Conservation (phyloP, 768 basidiomycete genomes). For the Boletus coccyginus region DNA sequence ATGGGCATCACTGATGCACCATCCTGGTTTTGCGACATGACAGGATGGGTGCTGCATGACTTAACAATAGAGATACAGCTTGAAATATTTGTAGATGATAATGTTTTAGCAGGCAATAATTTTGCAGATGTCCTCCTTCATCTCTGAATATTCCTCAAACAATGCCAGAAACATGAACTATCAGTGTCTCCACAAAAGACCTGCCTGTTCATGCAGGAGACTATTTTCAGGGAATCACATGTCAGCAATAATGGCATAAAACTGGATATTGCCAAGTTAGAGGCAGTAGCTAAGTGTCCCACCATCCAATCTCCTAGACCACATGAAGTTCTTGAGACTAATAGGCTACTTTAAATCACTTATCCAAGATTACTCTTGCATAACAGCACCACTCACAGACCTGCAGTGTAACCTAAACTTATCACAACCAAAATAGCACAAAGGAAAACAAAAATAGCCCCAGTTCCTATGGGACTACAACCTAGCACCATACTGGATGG, state of each 20-base stretch:
- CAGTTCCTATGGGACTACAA: background rate
- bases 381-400: background rate
- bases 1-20: too few relatives aligned
- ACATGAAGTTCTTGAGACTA: too few relatives aligned
- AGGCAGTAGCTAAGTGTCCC: conserved; percentile 7
- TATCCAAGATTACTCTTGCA: conserved; percentile 4
- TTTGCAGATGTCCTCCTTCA: too few relatives aligned
- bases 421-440: background rate
- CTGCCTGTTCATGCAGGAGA: too few relatives aligned
- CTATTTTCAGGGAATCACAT: too few relatives aligned
- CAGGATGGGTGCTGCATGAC: too few relatives aligned
- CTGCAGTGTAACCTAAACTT: background rate
- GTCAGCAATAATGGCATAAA: background rate
- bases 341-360: conserved; percentile 6
- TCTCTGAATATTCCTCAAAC: too few relatives aligned
- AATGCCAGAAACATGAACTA: too few relatives aligned
- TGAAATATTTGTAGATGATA: too few relatives aligned
- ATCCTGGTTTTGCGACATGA: too few relatives aligned
- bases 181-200: conserved; percentile 2
- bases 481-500: conserved; percentile 9
- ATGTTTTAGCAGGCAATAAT: too few relatives aligned
- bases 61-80: too few relatives aligned
- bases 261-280: background rate
- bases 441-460: background rate
- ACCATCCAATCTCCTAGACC: background rate